These are phyloP conservation scores for Fusarium incarnatum DNA, from an alignment of 2,329 filamentous ascomycete genomes.

Conservation along the genomic window DNA sequence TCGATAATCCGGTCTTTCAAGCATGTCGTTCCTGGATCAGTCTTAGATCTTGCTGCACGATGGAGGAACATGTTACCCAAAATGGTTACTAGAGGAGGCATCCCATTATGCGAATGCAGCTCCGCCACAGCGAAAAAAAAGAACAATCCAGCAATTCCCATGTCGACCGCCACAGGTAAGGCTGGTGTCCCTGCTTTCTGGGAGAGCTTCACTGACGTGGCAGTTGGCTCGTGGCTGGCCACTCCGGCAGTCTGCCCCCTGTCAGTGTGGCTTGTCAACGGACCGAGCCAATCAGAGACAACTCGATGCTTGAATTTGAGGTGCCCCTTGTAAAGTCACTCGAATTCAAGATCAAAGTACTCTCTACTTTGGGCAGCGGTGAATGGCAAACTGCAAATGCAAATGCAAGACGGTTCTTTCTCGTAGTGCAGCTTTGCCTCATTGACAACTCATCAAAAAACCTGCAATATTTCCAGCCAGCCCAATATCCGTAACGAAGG, in stretches of 20 bases:
- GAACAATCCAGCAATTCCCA: conserved; percentile 10
- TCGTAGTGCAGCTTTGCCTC: conserved; percentile 41
- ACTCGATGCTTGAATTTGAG: conserved; percentile 22
- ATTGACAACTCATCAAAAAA: conserved; percentile 46
- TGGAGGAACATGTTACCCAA: conserved; percentile 40
- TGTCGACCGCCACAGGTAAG: conserved; percentile 48
- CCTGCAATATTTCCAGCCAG: conserved; percentile 40
- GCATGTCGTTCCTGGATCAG: conserved; percentile 35
- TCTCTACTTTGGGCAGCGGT: conserved; percentile 45
- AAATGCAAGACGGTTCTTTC: conserved; percentile 18
- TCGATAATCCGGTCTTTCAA: conserved; percentile 7
- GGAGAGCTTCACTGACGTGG: conserved; percentile 55
- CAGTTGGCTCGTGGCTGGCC: conserved; percentile 52
- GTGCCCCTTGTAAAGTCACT: conserved; percentile 48
- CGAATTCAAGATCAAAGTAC: conserved; percentile 45
- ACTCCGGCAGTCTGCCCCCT: conserved; percentile 31
- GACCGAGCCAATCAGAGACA: conserved; percentile 35
- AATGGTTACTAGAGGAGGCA: conserved; percentile 45
- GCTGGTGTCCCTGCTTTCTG: conserved; percentile 48
- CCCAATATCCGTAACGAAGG: conserved; percentile 11
- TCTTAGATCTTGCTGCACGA: conserved; percentile 40
- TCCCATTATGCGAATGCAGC: conserved; percentile 42
- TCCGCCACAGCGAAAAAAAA: conserved; percentile 53
- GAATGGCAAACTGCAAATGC: conserved; percentile 29
- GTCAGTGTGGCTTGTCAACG: conserved; percentile 42